Evolutionary conservation across 1,284 basidiomycete genomes (phyloP), one percentile per base, ranked within the genome.

Genomic region (Malassezia cuniculi): DNA sequence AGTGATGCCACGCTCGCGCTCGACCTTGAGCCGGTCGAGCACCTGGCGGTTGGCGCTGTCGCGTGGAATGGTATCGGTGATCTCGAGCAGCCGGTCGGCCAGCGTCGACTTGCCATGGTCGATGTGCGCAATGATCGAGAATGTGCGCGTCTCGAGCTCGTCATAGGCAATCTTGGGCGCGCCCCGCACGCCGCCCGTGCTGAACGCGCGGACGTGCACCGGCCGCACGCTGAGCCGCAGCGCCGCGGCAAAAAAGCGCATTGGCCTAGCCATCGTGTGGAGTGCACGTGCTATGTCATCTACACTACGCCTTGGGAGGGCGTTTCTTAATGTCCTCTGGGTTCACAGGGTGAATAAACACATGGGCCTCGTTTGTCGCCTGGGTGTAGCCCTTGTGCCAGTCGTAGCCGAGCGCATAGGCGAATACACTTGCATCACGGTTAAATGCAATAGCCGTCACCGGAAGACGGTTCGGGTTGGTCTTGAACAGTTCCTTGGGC

Each of bases 1-100:
- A 28, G 85, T 89, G 39, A 89, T 90, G 20, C 86, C 90, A 29
- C 90, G 76, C 68, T 97, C 90, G 36, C 85, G 74, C 67, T 97
- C 89, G 1, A 97, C 89, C 67, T 94, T 94, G 39, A 97, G 75
- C 39, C 54, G 60, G 47, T 68, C 66, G 1, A 68, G 51, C 1
- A 68, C 57, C 35, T 68, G 66, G 32, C 52, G 48, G 39, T 62
- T 65, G 1, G 50, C 47, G 14, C 48, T 47, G 29, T 60, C 54
- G 14, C 43, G 43, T 1, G 65, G 61, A 6, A 68, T 68, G 3
- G 63, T 65, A 1, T 55, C 48, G 1, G 66, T 68, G 4, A 55
- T 43, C 48, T 68, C 66, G 6, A 68, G 50, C 6, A 68, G 48
- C 4, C 66, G 55, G 34, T 68, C 66, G 21, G 66, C 64, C 2